Evolutionary conservation across 345 rosid genomes (phyloP).

Genomic region (Psidium guajava): DNA sequence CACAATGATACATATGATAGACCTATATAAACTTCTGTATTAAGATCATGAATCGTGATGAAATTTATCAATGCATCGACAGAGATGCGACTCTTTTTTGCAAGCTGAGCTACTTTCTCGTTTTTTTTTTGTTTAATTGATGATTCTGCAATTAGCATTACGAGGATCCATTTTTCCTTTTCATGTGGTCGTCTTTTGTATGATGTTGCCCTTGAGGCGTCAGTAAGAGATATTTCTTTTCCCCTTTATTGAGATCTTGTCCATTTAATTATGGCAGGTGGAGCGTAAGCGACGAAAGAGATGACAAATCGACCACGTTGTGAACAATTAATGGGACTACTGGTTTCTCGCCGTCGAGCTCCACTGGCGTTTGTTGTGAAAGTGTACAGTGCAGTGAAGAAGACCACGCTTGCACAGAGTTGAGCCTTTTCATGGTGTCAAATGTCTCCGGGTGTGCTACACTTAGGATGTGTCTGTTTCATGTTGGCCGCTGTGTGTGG

Average conservation of each 20-base stretch:
- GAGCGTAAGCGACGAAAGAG: background rate
- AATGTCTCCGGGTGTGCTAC: background rate
- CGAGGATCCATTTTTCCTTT: background rate
- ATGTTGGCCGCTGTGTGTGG: background rate
- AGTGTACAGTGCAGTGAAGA: background rate
- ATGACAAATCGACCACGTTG: background rate
- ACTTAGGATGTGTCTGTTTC: background rate
- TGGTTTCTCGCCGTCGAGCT: background rate
- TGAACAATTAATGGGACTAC: background rate
- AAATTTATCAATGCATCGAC: background rate
- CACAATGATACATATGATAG: background rate
- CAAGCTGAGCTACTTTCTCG: background rate
- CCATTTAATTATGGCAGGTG: background rate
- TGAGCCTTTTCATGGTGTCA: background rate
- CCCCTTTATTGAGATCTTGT: background rate
- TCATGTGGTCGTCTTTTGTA: background rate
- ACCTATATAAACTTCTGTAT: background rate
- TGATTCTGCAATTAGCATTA: background rate
- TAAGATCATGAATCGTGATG: background rate
- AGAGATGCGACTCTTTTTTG: background rate
- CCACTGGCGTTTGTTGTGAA: background rate
- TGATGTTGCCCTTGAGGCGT: background rate
- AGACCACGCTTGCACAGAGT: background rate
- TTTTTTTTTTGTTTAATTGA: background rate
- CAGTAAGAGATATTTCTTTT: background rate